phyloP scores from a whole-genome alignment of 441 rosid genomes.

The Croton setiger region DNA sequence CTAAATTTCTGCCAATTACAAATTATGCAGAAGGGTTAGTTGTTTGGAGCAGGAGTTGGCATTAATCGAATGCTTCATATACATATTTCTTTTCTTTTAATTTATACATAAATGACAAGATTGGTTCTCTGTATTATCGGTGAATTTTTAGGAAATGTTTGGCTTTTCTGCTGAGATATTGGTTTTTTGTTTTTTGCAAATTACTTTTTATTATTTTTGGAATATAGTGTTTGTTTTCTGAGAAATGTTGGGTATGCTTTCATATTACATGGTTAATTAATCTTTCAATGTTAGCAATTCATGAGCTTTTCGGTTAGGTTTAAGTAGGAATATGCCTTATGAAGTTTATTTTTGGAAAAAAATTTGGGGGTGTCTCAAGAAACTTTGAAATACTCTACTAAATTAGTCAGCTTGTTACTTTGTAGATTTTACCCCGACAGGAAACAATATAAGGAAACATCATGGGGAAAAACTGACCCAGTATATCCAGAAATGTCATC shows the following conservation, averaged over 20 bases:
- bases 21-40: not conserved
- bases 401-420: slow-evolving; percentile 12
- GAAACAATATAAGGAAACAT: slow-evolving; percentile 39
- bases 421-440: slow-evolving; percentile 72
- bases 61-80: not conserved
- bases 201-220: not conserved
- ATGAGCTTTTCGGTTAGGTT: not conserved
- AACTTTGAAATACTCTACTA: not conserved
- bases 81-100: no score
- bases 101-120: no score
- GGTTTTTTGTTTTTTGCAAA: not conserved
- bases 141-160: not conserved
- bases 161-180: not conserved
- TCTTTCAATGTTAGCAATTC: not conserved
- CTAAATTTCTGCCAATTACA: slow-evolving; percentile 1
- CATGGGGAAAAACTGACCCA: slow-evolving; percentile 49
- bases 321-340: not conserved
- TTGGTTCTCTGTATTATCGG: not conserved
- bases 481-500: slow-evolving; percentile 42
- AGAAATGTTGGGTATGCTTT: not conserved
- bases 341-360: not conserved
- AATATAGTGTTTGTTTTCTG: not conserved
- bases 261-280: not conserved
- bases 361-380: not conserved
- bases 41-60: not conserved